Evolutionary conservation across 1,284 basidiomycete species (phyloP).

Genomic region (Naganishia liquefaciens): DNA sequence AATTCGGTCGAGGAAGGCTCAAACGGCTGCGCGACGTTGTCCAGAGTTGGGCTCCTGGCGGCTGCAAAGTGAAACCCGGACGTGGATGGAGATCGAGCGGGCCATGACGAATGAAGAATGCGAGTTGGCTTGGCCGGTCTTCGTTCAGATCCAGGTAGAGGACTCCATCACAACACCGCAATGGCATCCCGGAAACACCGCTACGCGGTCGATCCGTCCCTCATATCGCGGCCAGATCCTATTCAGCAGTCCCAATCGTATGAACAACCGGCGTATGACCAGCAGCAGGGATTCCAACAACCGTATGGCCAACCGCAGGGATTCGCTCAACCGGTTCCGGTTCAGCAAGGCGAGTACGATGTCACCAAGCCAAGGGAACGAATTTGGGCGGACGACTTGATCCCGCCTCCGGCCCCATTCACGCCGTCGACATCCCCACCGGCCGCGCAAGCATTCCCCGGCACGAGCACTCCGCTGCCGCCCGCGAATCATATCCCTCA

Average conservation of each 20-base stretch:
- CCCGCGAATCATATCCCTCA: constrained; percentile 62
- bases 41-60: too few relatives aligned
- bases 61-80: too few relatives aligned
- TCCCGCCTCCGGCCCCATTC: constrained; percentile 30
- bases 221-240: constrained; percentile 33
- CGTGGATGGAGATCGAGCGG: too few relatives aligned
- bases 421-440: constrained; percentile 25
- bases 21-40: too few relatives aligned
- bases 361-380: constrained; percentile 25
- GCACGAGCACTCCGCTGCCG: constrained; percentile 34
- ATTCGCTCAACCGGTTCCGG: constrained; percentile 37
- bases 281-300: constrained; percentile 24
- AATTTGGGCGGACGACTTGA: constrained; percentile 33
- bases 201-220: constrained; percentile 52
- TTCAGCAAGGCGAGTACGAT: constrained; percentile 17
- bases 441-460: constrained; percentile 30
- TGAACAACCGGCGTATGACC: constrained; percentile 6
- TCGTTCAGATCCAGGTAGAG: too few relatives aligned
- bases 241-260: constrained; percentile 6
- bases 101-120: too few relatives aligned
- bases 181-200: constrained; percentile 34
- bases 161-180: background rate
- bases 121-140: too few relatives aligned
- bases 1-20: too few relatives aligned
- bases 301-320: constrained; percentile 31